These are phyloP conservation scores for Grosmannia serpens DNA, from an alignment of 2,329 filamentous ascomycete genomes.

Conservation along the genomic window DNA sequence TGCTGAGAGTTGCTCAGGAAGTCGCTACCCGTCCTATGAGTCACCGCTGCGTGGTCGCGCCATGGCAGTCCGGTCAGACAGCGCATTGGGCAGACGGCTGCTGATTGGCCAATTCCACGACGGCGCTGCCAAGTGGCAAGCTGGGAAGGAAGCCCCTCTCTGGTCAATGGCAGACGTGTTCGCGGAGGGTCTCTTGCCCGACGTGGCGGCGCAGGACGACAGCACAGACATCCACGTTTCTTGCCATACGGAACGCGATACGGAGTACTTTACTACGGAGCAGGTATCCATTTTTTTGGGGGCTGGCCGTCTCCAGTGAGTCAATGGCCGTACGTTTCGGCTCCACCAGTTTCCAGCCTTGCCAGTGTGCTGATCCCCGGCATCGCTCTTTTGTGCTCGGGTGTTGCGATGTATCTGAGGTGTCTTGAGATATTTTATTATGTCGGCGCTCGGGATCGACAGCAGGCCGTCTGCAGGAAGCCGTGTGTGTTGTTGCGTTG, in stretches of 20 bases:
- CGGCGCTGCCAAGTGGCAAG: neutral
- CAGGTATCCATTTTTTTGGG: neutral
- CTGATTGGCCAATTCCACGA: neutral
- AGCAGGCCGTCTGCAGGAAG: neutral
- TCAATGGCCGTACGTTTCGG: neutral
- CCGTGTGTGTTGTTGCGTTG: neutral
- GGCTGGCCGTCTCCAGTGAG: neutral
- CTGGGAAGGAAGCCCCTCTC: neutral
- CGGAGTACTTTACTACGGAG: no score
- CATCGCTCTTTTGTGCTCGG: neutral
- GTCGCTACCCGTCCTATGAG: neutral
- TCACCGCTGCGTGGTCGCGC: constrained; percentile 1
- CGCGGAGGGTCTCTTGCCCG: neutral
- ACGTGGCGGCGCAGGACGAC: neutral
- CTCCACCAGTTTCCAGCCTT: neutral
- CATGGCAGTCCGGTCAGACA: neutral
- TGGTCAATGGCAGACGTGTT: neutral
- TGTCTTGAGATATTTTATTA: neutral
- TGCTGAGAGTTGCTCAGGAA: constrained; percentile 1
- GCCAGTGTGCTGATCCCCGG: neutral
- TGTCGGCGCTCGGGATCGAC: constrained; percentile 1
- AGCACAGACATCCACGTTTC: neutral
- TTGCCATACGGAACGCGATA: no score
- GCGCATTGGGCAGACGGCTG: neutral
- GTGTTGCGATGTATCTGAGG: neutral